Conservation (phyloP, 2,329 filamentous ascomycete species). For the Cladobotryum protrusum region DNA sequence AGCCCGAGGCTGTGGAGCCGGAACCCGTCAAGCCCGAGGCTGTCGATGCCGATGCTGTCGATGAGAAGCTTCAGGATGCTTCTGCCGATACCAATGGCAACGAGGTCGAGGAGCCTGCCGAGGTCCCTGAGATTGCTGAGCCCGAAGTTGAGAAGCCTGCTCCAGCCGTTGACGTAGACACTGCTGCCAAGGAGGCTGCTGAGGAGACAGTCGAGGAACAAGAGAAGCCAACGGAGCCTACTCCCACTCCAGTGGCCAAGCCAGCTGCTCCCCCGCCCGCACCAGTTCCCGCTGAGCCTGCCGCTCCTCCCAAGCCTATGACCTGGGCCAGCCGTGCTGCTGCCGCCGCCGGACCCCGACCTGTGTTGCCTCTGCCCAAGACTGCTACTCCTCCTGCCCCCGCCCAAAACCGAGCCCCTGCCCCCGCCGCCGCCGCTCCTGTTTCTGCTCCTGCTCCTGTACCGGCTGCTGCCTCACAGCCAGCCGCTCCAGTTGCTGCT, state of each 20-base stretch:
- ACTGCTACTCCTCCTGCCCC: slow-evolving; percentile 46
- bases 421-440: slow-evolving; percentile 36
- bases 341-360: slow-evolving; percentile 50
- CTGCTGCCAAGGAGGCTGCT: slow-evolving; percentile 46
- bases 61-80: slow-evolving; percentile 70
- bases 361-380: slow-evolving; percentile 52
- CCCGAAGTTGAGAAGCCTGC: slow-evolving; percentile 29
- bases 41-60: slow-evolving; percentile 50
- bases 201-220: slow-evolving; percentile 46
- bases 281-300: slow-evolving; percentile 42
- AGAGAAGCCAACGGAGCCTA: slow-evolving; percentile 62
- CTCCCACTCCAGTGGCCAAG: slow-evolving; percentile 45
- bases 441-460: slow-evolving; percentile 32
- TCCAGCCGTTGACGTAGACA: slow-evolving; percentile 37
- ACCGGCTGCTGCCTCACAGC: slow-evolving; percentile 32
- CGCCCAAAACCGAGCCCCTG: slow-evolving; percentile 44
- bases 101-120: slow-evolving; percentile 28
- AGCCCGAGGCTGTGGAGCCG: slow-evolving; percentile 25
- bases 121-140: slow-evolving; percentile 34
- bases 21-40: slow-evolving; percentile 34
- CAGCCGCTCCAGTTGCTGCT: slow-evolving; percentile 27
- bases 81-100: slow-evolving; percentile 31
- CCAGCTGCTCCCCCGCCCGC: slow-evolving; percentile 45
- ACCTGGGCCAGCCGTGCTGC: slow-evolving; percentile 68
- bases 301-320: slow-evolving; percentile 52